phyloP scores from a whole-genome alignment of 2,329 filamentous ascomycete species.

The Ophiocordyceps camponoti-leonardi region DNA sequence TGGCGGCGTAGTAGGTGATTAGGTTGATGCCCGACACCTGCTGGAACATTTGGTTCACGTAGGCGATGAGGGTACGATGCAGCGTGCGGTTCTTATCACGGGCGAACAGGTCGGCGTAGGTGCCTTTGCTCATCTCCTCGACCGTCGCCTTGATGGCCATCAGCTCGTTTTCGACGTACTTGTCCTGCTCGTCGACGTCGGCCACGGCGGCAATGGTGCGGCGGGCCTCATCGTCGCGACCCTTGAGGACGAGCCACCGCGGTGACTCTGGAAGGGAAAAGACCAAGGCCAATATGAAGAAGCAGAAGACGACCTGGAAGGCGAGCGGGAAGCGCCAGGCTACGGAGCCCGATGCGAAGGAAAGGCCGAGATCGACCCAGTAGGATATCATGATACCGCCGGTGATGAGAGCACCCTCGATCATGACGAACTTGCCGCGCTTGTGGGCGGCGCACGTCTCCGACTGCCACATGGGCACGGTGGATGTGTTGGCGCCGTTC shows the following conservation, averaged over 20 bases:
- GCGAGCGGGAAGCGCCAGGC: slow-evolving; percentile 42
- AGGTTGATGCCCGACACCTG: slow-evolving; percentile 48
- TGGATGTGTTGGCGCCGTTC: slow-evolving; percentile 39
- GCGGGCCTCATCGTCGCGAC: slow-evolving; percentile 27
- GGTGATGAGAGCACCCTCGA: slow-evolving; percentile 40
- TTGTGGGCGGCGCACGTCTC: slow-evolving; percentile 40
- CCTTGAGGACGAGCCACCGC: slow-evolving; percentile 27
- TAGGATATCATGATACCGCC: slow-evolving; percentile 39
- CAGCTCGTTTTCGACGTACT: slow-evolving; percentile 40
- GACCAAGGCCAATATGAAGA: slow-evolving; percentile 37
- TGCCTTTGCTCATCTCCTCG: slow-evolving; percentile 47
- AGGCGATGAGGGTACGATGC: slow-evolving; percentile 42
- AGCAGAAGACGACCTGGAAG: slow-evolving; percentile 36
- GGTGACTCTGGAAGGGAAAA: slow-evolving; percentile 37
- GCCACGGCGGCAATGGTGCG: slow-evolving; percentile 34
- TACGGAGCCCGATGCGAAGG: slow-evolving; percentile 23
- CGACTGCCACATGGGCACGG: slow-evolving; percentile 41
- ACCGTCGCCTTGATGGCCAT: slow-evolving; percentile 48
- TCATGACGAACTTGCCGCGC: slow-evolving; percentile 42
- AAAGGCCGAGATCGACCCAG: slow-evolving; percentile 43
- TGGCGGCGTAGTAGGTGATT: slow-evolving; percentile 44
- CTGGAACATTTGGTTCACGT: slow-evolving; percentile 45
- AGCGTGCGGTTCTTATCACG: slow-evolving; percentile 38
- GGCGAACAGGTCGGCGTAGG: slow-evolving; percentile 39
- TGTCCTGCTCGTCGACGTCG: slow-evolving; percentile 33